Evolutionary conservation across 768 basidiomycete species (phyloP).

Genomic region (Kwoniella pini): DNA sequence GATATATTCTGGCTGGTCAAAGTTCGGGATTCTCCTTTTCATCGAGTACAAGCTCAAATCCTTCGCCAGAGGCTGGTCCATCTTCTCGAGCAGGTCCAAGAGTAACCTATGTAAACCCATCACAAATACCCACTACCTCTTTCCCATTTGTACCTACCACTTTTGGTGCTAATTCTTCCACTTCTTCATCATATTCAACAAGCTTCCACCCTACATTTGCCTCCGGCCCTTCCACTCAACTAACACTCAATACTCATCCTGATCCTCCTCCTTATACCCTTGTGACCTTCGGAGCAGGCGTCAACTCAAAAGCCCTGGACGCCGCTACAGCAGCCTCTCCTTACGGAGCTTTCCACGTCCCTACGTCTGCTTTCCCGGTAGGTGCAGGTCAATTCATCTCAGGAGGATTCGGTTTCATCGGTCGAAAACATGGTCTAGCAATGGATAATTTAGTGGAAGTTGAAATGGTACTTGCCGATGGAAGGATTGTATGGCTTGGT

Average conservation of each 20-base stretch:
- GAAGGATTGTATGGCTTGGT: constrained; percentile 74
- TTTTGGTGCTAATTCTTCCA: constrained; percentile 27
- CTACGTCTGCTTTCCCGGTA: constrained; percentile 55
- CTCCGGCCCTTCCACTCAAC: constrained; percentile 18
- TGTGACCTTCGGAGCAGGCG: constrained; percentile 83
- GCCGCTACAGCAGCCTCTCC: constrained; percentile 64
- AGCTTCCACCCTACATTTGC: constrained; percentile 12
- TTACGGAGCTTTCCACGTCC: constrained; percentile 52
- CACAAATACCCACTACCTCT: constrained; percentile 26
- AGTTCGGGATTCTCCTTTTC: constrained; percentile 1
- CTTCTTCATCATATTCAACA: constrained; percentile 7
- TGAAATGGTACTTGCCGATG: constrained; percentile 88
- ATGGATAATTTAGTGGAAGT: constrained; percentile 88
- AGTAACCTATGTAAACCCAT: constrained; percentile 50
- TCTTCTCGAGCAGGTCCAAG: constrained; percentile 19
- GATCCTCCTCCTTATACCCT: constrained; percentile 66
- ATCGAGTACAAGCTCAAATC: constrained; percentile 4
- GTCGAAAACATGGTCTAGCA: constrained; percentile 78
- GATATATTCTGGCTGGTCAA: not conserved
- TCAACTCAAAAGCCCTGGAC: constrained; percentile 81
- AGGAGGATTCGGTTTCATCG: constrained; percentile 86
- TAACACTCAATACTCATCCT: constrained; percentile 34
- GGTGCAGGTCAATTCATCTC: constrained; percentile 55
- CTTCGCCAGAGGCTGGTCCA: constrained; percentile 10
- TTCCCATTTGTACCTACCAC: constrained; percentile 32